Evolutionary conservation across 2,329 filamentous ascomycete species (phyloP).

Genomic region (Aspergillus glaucus): DNA sequence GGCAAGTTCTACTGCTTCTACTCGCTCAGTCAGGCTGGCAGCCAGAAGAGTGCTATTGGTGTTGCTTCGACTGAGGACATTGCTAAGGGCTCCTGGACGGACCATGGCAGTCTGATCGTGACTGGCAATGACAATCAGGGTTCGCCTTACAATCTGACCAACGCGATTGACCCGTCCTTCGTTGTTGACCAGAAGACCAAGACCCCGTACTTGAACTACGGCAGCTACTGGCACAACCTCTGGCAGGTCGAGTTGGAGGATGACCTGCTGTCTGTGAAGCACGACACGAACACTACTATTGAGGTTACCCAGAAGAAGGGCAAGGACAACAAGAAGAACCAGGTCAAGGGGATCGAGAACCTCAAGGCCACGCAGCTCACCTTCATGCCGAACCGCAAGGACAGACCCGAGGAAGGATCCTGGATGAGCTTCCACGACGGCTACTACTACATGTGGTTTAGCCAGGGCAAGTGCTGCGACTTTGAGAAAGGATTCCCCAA

Average conservation of each 20-base stretch:
- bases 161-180: conserved; percentile 26
- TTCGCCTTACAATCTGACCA: conserved; percentile 21
- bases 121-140: conserved; percentile 15
- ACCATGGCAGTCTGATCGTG: conserved; percentile 24
- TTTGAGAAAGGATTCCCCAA: conserved; percentile 16
- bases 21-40: conserved; percentile 17
- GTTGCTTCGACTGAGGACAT: conserved; percentile 20
- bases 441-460: conserved; percentile 32
- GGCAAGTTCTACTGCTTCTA: conserved; percentile 28
- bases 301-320: neutral
- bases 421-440: conserved; percentile 24
- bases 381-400: conserved; percentile 6
- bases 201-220: conserved; percentile 23
- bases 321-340: neutral
- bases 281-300: conserved; percentile 1
- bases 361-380: conserved; percentile 20
- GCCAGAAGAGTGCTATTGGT: conserved; percentile 24
- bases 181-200: conserved; percentile 14
- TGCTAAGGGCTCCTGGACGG: conserved; percentile 17
- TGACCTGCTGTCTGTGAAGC: conserved; percentile 20
- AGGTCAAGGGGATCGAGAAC: neutral
- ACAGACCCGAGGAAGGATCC: conserved; percentile 22
- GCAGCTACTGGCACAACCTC: conserved; percentile 25
- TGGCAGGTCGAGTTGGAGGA: conserved; percentile 24
- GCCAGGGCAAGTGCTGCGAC: conserved; percentile 25